Base-by-base conservation (phyloP, 129 eudicot genomes). In the Deinandra increscens region DNA sequence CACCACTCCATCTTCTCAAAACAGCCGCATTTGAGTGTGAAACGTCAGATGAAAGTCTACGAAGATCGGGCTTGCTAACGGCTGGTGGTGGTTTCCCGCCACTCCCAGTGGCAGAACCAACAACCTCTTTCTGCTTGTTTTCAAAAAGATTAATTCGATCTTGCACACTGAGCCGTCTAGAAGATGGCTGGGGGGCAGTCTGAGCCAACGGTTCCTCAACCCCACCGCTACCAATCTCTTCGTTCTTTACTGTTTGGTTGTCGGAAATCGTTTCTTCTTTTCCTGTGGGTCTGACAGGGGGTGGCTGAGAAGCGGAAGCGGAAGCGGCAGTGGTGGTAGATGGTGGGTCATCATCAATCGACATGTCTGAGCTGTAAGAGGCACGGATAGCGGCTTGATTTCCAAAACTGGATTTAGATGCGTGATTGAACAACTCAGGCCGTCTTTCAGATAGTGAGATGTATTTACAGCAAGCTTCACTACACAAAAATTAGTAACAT, bases 1-100 rank as follows among this genome's bases (percentile, higher is more conserved):
- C 97, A 39, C 97, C 99, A 70, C 99, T 94, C 99, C 99, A 94
- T 80, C 97, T 85, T 84, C 96, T 87, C 71, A 87, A 70, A n/a
- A 87, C 91, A 0, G 96, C 79, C 18, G 83, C 41, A 31, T 23
- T 72, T 15, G 82, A 41, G 15, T 85, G 60, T 38, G 86, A 78
- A 1, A 85, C 83, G 54, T 94, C 99, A 42, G 99, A 90, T 6
- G 99, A 82, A 54, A 83, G 80, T 75, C 99, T 78, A 62, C 91
- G 84, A 72, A 94, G 89, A 73, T 87, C 96, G 13, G 92, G 54
- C 80, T 85, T 91, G 13, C 77, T 85, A 7, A 79, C 73, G 36
- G 68, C 84, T 5, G 76, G 33, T 7, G 94, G 68, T 12, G 94
- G 88, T 78, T 87, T 86, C 34, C 84, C 79, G 17, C 85, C 88